Conservation (phyloP, 345 rosid species). For the Pseudoturritis turrita region DNA sequence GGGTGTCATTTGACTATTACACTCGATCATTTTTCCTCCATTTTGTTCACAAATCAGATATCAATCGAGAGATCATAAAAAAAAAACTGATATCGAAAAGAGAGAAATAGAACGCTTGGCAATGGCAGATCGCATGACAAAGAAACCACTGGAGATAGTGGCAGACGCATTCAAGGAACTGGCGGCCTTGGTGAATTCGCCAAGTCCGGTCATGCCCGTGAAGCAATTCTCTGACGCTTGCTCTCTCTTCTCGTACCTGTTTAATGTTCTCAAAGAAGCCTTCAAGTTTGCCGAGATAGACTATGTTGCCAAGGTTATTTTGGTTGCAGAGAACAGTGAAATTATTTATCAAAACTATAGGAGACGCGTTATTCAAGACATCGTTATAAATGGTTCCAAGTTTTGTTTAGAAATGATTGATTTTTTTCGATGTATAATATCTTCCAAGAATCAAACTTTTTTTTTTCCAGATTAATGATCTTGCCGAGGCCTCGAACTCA, state of each 20-base stretch:
- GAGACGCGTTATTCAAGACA: not conserved
- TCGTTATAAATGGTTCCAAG: not conserved
- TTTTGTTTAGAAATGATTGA: too few species aligned
- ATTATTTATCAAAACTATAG: not conserved
- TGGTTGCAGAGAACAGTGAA: not conserved
- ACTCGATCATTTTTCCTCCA: not conserved
- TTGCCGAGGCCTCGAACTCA: slow-evolving; percentile 57
- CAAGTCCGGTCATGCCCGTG: slow-evolving; percentile 38
- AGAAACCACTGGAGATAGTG: slow-evolving; percentile 46
- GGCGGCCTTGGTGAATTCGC: slow-evolving; percentile 35
- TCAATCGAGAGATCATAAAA: not conserved
- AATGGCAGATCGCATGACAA: slow-evolving; percentile 31
- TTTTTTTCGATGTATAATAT: too few species aligned
- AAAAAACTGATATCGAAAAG: not conserved
- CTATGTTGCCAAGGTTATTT: slow-evolving; percentile 64
- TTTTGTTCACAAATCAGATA: not conserved
- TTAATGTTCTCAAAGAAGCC: slow-evolving; percentile 63
- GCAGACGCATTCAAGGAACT: slow-evolving; percentile 58
- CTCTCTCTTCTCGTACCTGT: slow-evolving; percentile 68
- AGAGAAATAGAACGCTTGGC: not conserved
- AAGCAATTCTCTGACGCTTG: slow-evolving; percentile 65
- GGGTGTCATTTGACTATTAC: not conserved
- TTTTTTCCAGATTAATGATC: slow-evolving; percentile 55
- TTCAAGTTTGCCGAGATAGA: slow-evolving; percentile 85
- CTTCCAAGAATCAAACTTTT: too few species aligned